These are phyloP conservation scores for Pseudocercospora pini-densiflorae DNA, from an alignment of 2,329 filamentous ascomycete genomes.

Conservation along the genomic window DNA sequence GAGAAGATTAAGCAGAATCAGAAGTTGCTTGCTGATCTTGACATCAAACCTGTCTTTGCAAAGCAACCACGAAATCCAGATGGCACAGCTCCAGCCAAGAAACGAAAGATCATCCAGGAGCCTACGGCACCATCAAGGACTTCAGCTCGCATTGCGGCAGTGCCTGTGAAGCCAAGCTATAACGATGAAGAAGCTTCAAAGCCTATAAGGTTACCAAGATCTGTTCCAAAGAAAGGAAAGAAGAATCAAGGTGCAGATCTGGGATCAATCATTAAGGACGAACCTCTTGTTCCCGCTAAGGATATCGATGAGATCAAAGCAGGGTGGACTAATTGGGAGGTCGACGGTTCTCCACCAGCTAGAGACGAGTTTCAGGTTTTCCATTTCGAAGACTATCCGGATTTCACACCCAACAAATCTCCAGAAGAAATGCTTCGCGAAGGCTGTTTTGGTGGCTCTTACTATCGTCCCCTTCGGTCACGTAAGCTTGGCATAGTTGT, in stretches of 20 bases:
- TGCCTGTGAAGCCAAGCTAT: slow-evolving; percentile 42
- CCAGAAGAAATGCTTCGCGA: slow-evolving; percentile 58
- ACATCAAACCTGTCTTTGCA: slow-evolving; percentile 43
- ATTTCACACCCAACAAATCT: slow-evolving; percentile 59
- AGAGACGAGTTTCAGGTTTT: slow-evolving; percentile 50
- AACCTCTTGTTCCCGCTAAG: slow-evolving; percentile 33
- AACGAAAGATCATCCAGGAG: slow-evolving; percentile 43
- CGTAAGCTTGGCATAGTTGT: slow-evolving; percentile 49
- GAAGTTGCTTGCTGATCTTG: slow-evolving; percentile 53
- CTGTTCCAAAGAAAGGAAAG: slow-evolving; percentile 20
- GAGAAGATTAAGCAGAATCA: slow-evolving; percentile 58
- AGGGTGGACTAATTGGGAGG: slow-evolving; percentile 53
- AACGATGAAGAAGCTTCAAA: slow-evolving; percentile 43
- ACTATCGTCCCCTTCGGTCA: slow-evolving; percentile 56
- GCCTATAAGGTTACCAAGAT: slow-evolving; percentile 32
- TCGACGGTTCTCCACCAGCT: slow-evolving; percentile 46
- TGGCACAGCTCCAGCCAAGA: slow-evolving; percentile 43
- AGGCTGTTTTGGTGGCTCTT: slow-evolving; percentile 58
- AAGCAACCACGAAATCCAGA: slow-evolving; percentile 24
- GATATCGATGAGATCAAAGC: slow-evolving; percentile 41
- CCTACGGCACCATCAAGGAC: slow-evolving; percentile 45
- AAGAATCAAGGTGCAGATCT: slow-evolving; percentile 2
- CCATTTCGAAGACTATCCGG: slow-evolving; percentile 50
- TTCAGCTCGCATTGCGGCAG: slow-evolving; percentile 55
- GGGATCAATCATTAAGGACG: slow-evolving; percentile 16